Evolutionary conservation across 2,329 filamentous ascomycete species (phyloP).

Genomic region (Huntiella decipiens): DNA sequence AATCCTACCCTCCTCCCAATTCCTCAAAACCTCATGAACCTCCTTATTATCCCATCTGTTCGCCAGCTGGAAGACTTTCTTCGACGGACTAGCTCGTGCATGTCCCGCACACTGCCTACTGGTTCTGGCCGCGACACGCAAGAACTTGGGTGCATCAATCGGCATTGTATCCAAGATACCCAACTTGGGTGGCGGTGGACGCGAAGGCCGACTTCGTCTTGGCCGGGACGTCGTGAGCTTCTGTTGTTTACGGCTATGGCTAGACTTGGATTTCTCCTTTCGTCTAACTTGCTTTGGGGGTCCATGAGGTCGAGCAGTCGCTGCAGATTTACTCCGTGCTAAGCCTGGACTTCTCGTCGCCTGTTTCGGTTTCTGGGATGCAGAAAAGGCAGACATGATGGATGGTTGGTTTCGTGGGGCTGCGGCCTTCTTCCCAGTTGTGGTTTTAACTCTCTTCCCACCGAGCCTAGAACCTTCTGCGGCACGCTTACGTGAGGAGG

Average conservation of each 20-base stretch:
- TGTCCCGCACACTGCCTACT: slow-evolving; percentile 27
- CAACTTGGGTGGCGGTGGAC: slow-evolving; percentile 24
- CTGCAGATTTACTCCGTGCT: too few relatives aligned
- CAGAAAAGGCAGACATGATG: slow-evolving; percentile 18
- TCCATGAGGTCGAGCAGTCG: too few relatives aligned
- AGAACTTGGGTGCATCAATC: slow-evolving; percentile 32
- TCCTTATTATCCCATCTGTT: slow-evolving; percentile 42
- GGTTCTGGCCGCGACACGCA: slow-evolving; percentile 42
- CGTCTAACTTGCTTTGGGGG: too few relatives aligned
- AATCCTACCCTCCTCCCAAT: slow-evolving; percentile 38
- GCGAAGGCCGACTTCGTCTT: slow-evolving; percentile 6
- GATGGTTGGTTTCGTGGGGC: slow-evolving; percentile 17
- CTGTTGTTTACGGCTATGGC: too few relatives aligned
- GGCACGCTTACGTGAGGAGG: slow-evolving; percentile 23
- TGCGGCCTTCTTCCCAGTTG: slow-evolving; percentile 14
- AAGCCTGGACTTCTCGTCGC: too few relatives aligned
- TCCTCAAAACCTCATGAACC: slow-evolving; percentile 29
- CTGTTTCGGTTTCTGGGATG: neutral
- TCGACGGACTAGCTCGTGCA: slow-evolving; percentile 34
- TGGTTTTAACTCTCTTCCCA: slow-evolving; percentile 13
- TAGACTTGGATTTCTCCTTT: neutral
- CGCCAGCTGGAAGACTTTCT: slow-evolving; percentile 40
- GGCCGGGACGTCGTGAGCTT: neutral
- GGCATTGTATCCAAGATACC: slow-evolving; percentile 43
- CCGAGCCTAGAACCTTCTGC: slow-evolving; percentile 13